phyloP scores from a whole-genome alignment of 108 stramenopile species.

The Cyclostephanos invisitatus region DNA sequence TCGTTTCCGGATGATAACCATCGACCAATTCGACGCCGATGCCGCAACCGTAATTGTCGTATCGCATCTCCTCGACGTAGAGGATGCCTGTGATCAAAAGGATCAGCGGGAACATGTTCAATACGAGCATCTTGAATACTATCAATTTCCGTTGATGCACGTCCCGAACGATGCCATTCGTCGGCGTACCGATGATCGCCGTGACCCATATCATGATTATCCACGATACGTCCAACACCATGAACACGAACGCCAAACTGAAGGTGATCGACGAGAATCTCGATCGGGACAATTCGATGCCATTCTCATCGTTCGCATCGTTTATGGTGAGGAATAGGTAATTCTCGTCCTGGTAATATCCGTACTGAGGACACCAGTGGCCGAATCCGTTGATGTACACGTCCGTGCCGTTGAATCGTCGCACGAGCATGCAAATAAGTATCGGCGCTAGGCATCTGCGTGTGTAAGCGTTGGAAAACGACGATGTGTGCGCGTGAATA shows the following conservation, averaged over 20 bases:
- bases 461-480: no score
- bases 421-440: neutral
- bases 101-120: conserved; percentile 25
- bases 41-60: conserved; percentile 41
- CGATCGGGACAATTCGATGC: conserved; percentile 2
- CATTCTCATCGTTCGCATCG: neutral
- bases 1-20: no score
- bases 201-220: conserved; percentile 26
- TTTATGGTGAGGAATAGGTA: conserved; percentile 10
- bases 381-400: conserved; percentile 24
- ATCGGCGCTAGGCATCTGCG: conserved; percentile 34
- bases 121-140: conserved; percentile 26
- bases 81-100: conserved; percentile 10
- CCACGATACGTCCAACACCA: conserved; percentile 25
- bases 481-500: neutral
- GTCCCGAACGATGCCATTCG: conserved; percentile 30
- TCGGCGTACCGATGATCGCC: conserved; percentile 30
- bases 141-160: conserved; percentile 22
- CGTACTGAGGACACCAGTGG: conserved; percentile 35
- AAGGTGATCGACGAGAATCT: neutral
- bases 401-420: conserved; percentile 21
- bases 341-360: neutral
- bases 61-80: neutral
- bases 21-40: conserved; percentile 9
- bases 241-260: neutral